Conservation (phyloP, 768 basidiomycete species). For the Cystofilobasidium ferigula region DNA sequence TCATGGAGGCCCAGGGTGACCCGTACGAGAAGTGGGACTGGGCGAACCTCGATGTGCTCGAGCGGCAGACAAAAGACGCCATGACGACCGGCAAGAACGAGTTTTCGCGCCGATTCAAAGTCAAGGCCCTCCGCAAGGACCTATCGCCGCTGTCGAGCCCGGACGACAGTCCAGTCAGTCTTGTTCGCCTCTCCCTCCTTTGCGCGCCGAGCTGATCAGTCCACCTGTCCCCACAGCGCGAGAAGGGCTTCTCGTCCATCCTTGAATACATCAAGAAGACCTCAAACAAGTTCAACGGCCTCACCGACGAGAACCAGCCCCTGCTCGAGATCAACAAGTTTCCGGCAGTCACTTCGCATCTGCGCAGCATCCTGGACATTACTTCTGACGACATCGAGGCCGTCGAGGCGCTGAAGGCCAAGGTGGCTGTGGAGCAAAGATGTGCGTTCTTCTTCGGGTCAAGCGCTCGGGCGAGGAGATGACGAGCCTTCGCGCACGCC, state of each 20-base stretch:
- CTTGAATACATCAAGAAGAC: constrained; percentile 17
- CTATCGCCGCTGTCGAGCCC: constrained; percentile 13
- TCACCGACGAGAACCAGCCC: constrained; percentile 1
- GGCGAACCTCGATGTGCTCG: constrained; percentile 1
- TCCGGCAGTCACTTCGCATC: background rate
- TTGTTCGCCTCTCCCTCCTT: background rate
- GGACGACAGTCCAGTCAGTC: constrained; percentile 19
- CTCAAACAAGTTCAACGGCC: background rate
- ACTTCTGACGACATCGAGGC: background rate
- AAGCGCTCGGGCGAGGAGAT: too few species aligned
- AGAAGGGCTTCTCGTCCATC: constrained; percentile 6
- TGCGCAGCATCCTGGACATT: background rate
- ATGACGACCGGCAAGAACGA: constrained; percentile 21
- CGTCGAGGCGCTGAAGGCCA: background rate
- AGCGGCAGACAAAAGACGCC: constrained; percentile 2
- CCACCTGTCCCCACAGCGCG: background rate
- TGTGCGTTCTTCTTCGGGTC: constrained; percentile 1
- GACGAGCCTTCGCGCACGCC: too few species aligned
- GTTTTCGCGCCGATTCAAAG: constrained; percentile 10
- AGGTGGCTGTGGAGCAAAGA: background rate
- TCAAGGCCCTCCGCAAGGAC: constrained; percentile 8
- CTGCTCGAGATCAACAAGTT: constrained; percentile 15
- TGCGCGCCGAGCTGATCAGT: background rate
- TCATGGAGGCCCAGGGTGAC: background rate
- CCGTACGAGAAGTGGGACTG: background rate